Conservation (phyloP, 768 basidiomycete species). For the Pisolithus albus region DNA sequence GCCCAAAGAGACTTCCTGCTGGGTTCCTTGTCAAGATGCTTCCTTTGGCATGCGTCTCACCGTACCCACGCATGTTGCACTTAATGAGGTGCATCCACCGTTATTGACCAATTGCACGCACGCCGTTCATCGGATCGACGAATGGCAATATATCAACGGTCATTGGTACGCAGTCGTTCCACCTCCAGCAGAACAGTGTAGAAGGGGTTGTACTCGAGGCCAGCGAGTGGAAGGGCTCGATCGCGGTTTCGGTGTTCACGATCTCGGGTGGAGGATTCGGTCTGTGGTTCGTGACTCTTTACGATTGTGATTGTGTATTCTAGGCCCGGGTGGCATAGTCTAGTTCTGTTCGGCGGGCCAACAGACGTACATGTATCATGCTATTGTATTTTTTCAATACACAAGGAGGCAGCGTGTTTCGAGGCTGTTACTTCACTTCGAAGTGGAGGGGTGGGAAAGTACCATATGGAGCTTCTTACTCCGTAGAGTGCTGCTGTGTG, state of each 20-base stretch:
- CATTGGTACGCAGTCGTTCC: conserved; percentile 50
- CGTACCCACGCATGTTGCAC: conserved; percentile 41
- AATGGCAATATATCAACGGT: conserved; percentile 46
- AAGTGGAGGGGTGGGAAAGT: background rate
- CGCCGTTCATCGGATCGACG: conserved; percentile 24
- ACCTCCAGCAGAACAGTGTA: conserved; percentile 39
- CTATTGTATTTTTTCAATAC: background rate
- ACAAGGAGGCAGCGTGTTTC: background rate
- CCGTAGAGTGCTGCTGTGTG: background rate
- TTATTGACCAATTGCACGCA: conserved; percentile 20
- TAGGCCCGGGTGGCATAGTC: background rate
- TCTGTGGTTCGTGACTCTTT: background rate
- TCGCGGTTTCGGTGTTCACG: conserved; percentile 1
- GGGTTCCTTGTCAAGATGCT: conserved; percentile 49
- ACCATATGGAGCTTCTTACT: background rate
- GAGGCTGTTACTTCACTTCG: background rate
- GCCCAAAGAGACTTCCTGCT: conserved; percentile 35
- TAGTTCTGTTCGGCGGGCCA: background rate
- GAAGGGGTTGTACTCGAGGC: conserved; percentile 36
- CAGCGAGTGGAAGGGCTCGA: conserved; percentile 1
- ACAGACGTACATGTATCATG: background rate
- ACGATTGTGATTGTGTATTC: background rate
- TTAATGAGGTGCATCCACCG: conserved; percentile 45
- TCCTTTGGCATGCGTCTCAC: conserved; percentile 45
- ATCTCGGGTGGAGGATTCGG: conserved; percentile 1